phyloP scores from a whole-genome alignment of 2,329 filamentous ascomycete genomes.

The Cadophora sp. region DNA sequence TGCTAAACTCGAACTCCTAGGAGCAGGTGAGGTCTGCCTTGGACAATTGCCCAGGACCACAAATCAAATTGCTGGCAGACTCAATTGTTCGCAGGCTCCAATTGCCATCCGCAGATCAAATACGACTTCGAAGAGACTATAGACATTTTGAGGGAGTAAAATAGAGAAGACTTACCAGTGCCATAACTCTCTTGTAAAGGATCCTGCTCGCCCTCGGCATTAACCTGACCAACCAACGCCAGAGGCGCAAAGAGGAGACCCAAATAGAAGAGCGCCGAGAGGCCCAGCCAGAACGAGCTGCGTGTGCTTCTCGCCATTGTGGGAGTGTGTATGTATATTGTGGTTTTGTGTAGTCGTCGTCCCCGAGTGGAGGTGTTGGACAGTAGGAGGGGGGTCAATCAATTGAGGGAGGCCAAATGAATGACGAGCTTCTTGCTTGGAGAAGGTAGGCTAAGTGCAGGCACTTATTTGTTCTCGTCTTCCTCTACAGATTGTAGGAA shows the following conservation, averaged over 20 bases:
- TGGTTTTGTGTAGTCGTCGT: not conserved
- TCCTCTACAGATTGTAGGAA: slow-evolving; percentile 14
- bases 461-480: slow-evolving; percentile 4
- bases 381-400: not conserved
- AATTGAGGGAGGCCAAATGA: not conserved
- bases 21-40: not conserved
- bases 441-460: not conserved
- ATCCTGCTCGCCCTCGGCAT: slow-evolving; percentile 74
- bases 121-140: not conserved
- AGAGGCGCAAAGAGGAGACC: slow-evolving; percentile 87
- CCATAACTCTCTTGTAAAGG: slow-evolving; percentile 74
- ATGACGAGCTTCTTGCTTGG: slow-evolving; percentile 7
- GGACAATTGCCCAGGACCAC: not conserved
- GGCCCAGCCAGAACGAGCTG: slow-evolving; percentile 75
- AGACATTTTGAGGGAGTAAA: not conserved
- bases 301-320: slow-evolving; percentile 9
- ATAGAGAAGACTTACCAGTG: slow-evolving; percentile 59
- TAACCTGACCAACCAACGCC: slow-evolving; percentile 78
- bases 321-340: not conserved
- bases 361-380: not conserved
- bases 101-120: not conserved
- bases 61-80: not conserved
- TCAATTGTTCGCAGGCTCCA: not conserved
- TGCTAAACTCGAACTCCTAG: not conserved
- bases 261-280: slow-evolving; percentile 92